These are phyloP conservation scores for Globisporangium okanoganense DNA, from an alignment of 352 stramenopile genomes.

Conservation along the genomic window DNA sequence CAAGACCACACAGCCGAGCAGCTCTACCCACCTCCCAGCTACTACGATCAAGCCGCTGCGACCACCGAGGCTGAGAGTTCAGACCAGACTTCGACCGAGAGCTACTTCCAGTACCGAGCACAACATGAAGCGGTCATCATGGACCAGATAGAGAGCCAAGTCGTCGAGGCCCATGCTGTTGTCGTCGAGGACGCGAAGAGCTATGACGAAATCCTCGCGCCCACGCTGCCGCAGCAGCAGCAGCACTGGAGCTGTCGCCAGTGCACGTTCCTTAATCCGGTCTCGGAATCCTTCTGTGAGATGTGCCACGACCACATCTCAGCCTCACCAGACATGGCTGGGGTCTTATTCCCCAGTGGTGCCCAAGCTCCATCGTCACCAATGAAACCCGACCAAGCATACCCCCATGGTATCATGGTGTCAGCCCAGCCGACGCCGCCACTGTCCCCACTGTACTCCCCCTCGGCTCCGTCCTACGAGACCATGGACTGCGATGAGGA, in stretches of 20 bases:
- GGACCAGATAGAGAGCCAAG: slow-evolving; percentile 1
- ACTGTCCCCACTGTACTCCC: slow-evolving; percentile 21
- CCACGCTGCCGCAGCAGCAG: not conserved
- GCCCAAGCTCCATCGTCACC: not conserved
- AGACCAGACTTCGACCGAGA: not conserved
- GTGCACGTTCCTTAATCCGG: slow-evolving; percentile 56
- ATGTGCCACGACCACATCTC: slow-evolving; percentile 59
- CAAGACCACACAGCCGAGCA: not conserved
- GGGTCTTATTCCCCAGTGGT: not conserved
- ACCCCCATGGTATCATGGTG: not conserved
- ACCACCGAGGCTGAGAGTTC: not conserved
- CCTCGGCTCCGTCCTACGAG: slow-evolving; percentile 26
- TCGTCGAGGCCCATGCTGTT: slow-evolving; percentile 40
- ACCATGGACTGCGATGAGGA: slow-evolving; percentile 1
- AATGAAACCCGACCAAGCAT: not conserved
- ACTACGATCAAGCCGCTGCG: not conserved
- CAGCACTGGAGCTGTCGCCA: slow-evolving; percentile 15
- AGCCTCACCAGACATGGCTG: not conserved
- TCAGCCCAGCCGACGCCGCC: slow-evolving; percentile 10
- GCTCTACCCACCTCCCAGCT: not conserved
- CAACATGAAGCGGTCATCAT: not conserved
- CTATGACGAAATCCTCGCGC: slow-evolving; percentile 10
- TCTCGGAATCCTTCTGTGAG: slow-evolving; percentile 56
- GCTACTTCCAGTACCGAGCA: slow-evolving; percentile 5
- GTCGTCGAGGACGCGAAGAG: slow-evolving; percentile 25